These are phyloP conservation scores for Penicillium verhagenii DNA, from an alignment of 495 filamentous ascomycete species.

Conservation along the genomic window DNA sequence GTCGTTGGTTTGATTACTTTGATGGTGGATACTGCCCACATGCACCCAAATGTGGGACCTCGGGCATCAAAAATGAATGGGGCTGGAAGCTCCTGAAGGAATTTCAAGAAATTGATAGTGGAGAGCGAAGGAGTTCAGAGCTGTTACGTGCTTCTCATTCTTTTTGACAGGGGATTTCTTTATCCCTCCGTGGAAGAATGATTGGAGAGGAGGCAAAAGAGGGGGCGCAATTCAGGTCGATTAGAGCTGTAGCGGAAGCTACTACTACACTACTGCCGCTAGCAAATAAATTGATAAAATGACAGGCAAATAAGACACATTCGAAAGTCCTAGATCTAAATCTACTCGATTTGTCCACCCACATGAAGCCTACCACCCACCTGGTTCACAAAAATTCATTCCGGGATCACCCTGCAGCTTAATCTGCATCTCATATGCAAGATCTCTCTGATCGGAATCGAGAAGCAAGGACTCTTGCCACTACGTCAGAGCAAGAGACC, in stretches of 20 bases:
- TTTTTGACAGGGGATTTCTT: background rate
- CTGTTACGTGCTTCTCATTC: background rate
- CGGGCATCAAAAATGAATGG: constrained; percentile 1
- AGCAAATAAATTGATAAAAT: background rate
- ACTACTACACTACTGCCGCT: background rate
- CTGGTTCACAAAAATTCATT: background rate
- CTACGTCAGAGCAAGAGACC: background rate
- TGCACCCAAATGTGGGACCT: constrained; percentile 1
- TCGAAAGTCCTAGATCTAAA: background rate
- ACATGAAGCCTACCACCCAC: background rate
- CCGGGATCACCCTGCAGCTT: constrained; percentile 20
- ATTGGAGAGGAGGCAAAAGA: background rate
- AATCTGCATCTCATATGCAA: constrained; percentile 26
- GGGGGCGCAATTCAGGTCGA: background rate
- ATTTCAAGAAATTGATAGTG: background rate
- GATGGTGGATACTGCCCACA: background rate
- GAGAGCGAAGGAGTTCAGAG: background rate
- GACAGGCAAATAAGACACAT: background rate
- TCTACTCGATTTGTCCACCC: background rate
- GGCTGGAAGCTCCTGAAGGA: constrained; percentile 2
- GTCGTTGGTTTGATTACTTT: constrained; percentile 5
- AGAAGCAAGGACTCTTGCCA: constrained; percentile 11
- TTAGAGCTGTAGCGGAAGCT: background rate
- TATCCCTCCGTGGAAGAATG: background rate
- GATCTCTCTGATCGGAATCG: constrained; percentile 22